These are phyloP conservation scores for Rasamsonia emersonii DNA, from an alignment of 2,329 filamentous ascomycete genomes.

Conservation along the genomic window DNA sequence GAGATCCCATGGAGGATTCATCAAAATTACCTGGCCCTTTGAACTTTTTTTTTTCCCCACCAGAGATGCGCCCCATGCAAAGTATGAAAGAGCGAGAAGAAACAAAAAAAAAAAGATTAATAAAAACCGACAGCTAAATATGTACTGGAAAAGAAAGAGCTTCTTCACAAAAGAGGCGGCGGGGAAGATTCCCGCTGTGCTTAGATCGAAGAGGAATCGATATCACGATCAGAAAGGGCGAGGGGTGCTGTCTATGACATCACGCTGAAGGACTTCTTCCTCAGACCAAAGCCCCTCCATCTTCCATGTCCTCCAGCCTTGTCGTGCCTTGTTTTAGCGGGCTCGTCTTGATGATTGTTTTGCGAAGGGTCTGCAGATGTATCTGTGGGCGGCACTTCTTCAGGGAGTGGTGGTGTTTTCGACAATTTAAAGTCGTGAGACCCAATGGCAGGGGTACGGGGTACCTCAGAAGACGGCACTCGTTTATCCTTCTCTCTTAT, in stretches of 20 bases:
- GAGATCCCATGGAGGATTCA: too few species aligned
- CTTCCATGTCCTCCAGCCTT: conserved; percentile 18
- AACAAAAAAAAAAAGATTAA: too few species aligned
- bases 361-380: background rate
- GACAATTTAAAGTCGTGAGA: conserved; percentile 9
- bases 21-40: too few species aligned
- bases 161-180: too few species aligned
- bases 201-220: background rate
- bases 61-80: too few species aligned
- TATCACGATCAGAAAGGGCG: conserved; percentile 7
- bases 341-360: conserved; percentile 2
- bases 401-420: conserved; percentile 8
- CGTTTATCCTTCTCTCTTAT: conserved; percentile 29
- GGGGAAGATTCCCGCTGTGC: too few species aligned
- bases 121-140: too few species aligned
- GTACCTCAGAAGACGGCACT: conserved; percentile 16
- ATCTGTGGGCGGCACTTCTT: background rate
- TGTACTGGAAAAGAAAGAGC: too few species aligned
- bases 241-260: conserved; percentile 16
- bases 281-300: conserved; percentile 35
- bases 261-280: conserved; percentile 37
- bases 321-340: conserved; percentile 12
- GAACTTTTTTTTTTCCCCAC: too few species aligned
- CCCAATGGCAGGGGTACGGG: conserved; percentile 5
- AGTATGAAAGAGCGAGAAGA: too few species aligned